Evolutionary conservation across 495 filamentous ascomycete species (phyloP), one percentile per base, ranked within the genome.

Genomic region (Thozetella sp.): DNA sequence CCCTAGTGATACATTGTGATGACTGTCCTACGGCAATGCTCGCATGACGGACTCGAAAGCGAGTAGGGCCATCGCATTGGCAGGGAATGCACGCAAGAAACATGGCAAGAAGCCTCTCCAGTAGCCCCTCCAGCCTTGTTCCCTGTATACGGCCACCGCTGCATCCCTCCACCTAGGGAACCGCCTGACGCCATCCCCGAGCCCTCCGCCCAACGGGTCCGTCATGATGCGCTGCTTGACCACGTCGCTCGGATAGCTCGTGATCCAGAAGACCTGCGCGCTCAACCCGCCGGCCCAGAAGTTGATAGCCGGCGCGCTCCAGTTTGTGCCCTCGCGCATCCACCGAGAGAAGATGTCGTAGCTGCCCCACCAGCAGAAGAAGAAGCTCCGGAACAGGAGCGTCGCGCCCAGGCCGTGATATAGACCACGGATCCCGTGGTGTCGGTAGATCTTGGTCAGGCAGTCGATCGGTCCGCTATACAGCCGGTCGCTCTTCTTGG

Each of bases 191-290:
- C 91, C 90, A 61, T 92, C 91, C 11, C 80, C 79, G 19, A 92
- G 72, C 12, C 81, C 81, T 0, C 88, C 86, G 3, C 88, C 94
- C 61, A 99, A 75, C 1, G 88, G 85, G 70, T 97, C 95, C 20
- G 93, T 96, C 95, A 99, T 97, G 54, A 99, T 86, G n/a, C 93
- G 86, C 74, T 97, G 94, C 79, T 99, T 99, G 22, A 99, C 90
- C 15, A 97, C 94, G 68, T 99, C 95, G 26, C 87, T 89, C 13
- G 95, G 95, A 69, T 99, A 99, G 46, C 88, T 88, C 22, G 88
- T 90, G 2, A 96, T 67, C 95, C 95, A 99, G 76, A 97, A 99
- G 37, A 96, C 74, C 78, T 97, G 94, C 0, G 95, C 94, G 27
- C 87, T 90, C 53, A 97, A 78, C 1, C 95, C 95, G 13, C 95